Evolutionary conservation across 257 asterid species (phyloP).

Genomic region (Lavandula angustifolia): DNA sequence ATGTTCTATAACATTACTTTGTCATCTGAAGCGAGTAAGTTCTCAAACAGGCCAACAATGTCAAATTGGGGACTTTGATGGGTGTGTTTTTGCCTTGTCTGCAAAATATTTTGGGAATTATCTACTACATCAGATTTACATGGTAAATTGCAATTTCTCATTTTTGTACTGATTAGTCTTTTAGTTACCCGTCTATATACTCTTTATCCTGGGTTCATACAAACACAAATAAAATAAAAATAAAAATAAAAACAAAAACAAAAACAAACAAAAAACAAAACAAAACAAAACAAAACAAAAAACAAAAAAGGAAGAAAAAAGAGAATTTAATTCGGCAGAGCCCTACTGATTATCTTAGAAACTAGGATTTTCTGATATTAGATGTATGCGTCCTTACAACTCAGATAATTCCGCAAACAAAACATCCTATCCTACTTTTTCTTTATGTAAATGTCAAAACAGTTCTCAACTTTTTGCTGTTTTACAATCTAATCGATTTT

Average conservation of each 20-base stretch:
- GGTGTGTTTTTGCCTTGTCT: constrained; percentile 97
- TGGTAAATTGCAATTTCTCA: constrained; percentile 56
- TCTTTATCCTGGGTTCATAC: background rate
- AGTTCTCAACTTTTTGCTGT: background rate
- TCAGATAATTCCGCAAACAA: constrained; percentile 2
- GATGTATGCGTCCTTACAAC: background rate
- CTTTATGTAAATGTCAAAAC: background rate
- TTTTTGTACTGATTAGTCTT: constrained; percentile 12
- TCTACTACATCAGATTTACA: constrained; percentile 90
- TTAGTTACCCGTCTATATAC: constrained; percentile 12
- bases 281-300: no score
- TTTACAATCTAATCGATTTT: background rate
- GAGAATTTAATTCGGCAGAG: background rate
- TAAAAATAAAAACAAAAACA: no score
- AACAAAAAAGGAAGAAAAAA: background rate
- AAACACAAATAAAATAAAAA: no score
- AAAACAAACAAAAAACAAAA: no score
- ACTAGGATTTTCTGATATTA: background rate
- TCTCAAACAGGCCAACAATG: constrained; percentile 57
- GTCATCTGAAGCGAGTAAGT: constrained; percentile 32
- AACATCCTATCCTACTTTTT: background rate
- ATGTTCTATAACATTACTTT: background rate
- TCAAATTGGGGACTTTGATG: constrained; percentile 93
- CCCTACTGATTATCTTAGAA: background rate
- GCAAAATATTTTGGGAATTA: constrained; percentile 95